These are phyloP conservation scores for Cardamine chenopodiifolia DNA, from an alignment of 345 rosid species.

Conservation along the genomic window DNA sequence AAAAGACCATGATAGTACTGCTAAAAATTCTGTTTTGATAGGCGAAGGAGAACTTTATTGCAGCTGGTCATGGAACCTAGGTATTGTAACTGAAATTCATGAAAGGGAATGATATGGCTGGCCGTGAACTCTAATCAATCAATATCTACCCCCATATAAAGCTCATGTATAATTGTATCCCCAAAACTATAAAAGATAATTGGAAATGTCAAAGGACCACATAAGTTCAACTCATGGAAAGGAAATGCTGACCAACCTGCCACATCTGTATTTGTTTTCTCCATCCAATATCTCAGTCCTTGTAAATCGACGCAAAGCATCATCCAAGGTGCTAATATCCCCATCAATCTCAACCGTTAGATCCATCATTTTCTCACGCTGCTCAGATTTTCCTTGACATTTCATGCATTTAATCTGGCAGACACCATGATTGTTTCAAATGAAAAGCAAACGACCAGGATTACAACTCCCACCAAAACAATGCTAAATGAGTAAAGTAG, in stretches of 20 bases:
- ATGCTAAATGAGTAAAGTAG: neutral
- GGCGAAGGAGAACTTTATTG: neutral
- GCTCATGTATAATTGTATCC: constrained; percentile 2
- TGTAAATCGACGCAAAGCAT: constrained; percentile 82
- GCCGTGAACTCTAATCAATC: constrained; percentile 3
- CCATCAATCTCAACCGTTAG: constrained; percentile 96
- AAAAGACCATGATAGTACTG: constrained; percentile 7
- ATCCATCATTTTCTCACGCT: constrained; percentile 96
- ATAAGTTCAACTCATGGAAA: constrained; percentile 16
- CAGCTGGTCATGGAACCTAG: constrained; percentile 7
- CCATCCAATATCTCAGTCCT: constrained; percentile 92
- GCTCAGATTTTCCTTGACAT: constrained; percentile 82
- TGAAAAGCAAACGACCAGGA: constrained; percentile 19
- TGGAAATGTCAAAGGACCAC: neutral
- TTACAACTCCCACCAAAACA: constrained; percentile 14
- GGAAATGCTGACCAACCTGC: constrained; percentile 61
- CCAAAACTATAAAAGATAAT: constrained; percentile 5
- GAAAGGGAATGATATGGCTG: neutral
- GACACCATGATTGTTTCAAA: constrained; percentile 12
- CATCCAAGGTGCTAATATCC: constrained; percentile 82
- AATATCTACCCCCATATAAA: neutral
- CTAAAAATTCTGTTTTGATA: neutral
- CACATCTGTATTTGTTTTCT: constrained; percentile 88
- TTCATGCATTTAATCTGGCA: constrained; percentile 85
- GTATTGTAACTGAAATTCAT: constrained; percentile 6